Percentiles rank a stretch among this genome's conserved stretches.
Evolutionary conservation across 2,329 filamentous ascomycete species (phyloP).

Genomic region (Orbilia ellipsospora): DNA sequence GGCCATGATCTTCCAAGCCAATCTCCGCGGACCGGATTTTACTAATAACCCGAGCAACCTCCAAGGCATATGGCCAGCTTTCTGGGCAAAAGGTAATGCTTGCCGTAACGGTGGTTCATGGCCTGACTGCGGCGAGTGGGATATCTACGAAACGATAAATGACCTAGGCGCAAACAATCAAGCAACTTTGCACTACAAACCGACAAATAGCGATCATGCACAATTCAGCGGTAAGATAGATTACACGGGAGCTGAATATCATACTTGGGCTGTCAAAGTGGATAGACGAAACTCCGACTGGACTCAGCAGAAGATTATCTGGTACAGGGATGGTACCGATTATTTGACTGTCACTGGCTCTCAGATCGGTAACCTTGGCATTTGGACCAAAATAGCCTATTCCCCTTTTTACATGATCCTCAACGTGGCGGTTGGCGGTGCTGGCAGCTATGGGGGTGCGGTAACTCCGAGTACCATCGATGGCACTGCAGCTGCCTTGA

Average conservation of each 20-base stretch:
- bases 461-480: conserved; percentile 61
- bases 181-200: conserved; percentile 65
- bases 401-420: conserved; percentile 62
- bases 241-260: conserved; percentile 63
- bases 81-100: conserved; percentile 64
- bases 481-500: conserved; percentile 61
- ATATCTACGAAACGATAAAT: conserved; percentile 65
- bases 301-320: conserved; percentile 61
- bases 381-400: conserved; percentile 61
- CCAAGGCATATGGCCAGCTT: conserved; percentile 64
- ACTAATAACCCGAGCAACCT: conserved; percentile 62
- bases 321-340: conserved; percentile 61
- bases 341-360: conserved; percentile 59
- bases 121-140: conserved; percentile 65
- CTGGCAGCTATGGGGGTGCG: conserved; percentile 58
- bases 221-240: conserved; percentile 60
- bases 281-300: conserved; percentile 60
- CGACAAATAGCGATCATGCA: conserved; percentile 63
- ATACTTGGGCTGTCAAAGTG: conserved; percentile 61
- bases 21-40: conserved; percentile 62
- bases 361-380: conserved; percentile 58
- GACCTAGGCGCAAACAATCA: conserved; percentile 65
- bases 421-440: conserved; percentile 64
- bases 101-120: conserved; percentile 63
- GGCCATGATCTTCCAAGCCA: conserved; percentile 63